These are phyloP conservation scores for Xanthoconium separans DNA, from an alignment of 1,284 basidiomycete genomes.

Conservation along the genomic window DNA sequence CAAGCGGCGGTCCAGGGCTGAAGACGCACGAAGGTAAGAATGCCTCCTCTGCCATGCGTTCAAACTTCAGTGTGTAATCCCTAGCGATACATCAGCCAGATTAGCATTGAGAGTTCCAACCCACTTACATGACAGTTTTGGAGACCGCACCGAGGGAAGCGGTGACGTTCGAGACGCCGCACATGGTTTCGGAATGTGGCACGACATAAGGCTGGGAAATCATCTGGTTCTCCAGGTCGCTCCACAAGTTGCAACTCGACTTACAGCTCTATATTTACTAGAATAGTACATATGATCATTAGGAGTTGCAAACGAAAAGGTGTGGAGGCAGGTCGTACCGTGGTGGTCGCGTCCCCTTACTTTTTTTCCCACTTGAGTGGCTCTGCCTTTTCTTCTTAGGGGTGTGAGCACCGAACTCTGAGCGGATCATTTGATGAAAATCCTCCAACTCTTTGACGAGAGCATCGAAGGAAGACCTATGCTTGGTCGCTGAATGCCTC, in stretches of 20 bases:
- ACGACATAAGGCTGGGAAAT: neutral
- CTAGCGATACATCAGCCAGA: slow-evolving; percentile 6
- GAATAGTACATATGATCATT: neutral
- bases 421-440: slow-evolving; percentile 1
- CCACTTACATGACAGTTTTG: slow-evolving; percentile 6
- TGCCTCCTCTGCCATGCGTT: slow-evolving; percentile 7
- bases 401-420: neutral
- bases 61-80: slow-evolving; percentile 6
- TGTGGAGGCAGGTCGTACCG: slow-evolving; percentile 4
- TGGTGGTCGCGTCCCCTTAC: neutral
- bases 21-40: slow-evolving; percentile 1
- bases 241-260: neutral
- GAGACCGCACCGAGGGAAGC: slow-evolving; percentile 6
- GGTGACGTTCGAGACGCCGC: slow-evolving; percentile 2
- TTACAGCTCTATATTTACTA: slow-evolving; percentile 12
- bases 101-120: neutral
- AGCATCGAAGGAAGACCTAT: slow-evolving; percentile 13
- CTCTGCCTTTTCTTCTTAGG: neutral
- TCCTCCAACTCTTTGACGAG: slow-evolving; percentile 10
- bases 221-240: neutral
- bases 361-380: neutral
- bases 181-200: neutral
- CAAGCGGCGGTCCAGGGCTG: neutral
- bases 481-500: slow-evolving; percentile 3
- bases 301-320: neutral